Base-by-base conservation (phyloP, 2,329 filamentous ascomycete genomes). In the Claviceps purpurea region DNA sequence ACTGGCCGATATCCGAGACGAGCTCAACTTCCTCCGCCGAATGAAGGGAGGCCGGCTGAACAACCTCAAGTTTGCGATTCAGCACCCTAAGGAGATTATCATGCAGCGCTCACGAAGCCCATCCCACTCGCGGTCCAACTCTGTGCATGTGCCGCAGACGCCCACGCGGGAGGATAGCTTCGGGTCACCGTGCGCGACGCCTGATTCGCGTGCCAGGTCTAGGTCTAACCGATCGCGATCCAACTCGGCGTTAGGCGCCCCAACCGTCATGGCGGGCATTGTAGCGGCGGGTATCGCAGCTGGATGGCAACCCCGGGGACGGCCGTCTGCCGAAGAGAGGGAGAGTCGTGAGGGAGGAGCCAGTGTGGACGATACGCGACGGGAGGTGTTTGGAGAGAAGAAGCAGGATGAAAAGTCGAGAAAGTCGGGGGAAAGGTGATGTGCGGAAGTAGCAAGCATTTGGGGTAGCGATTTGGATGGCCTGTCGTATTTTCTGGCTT, bases 11-110 rank as follows among this genome's bases (percentile, higher is more conserved):
- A 81, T 94, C 59, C 79, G 84, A 42, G 84, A 91, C 61, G 87
- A 93, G 65, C 81, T 94, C 47, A 80, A 82, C 52, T 93, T 89
- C 70, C 75, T 93, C 61, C 86, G 85, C 69, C 82, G 77, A 58
- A 77, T 91, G 69, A 89, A 87, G 69, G 88, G 88, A 58, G 88
- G 87, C 41, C 85, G 87, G 55, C 70, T 94, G 54, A 90, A 89
- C 71, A 84, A 85, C 62, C 73, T 94, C 58, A 88, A 83, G 68
- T 91, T 89, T 65, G 82, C 83, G 54, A 81, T 91, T 56, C 74
- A 82, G 62, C 83, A 91, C 61, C 85, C 87, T 54, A 82, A 81
- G 61, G 83, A 89, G 65, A 79, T 78, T 2, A 77, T 89, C 60
- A 72, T 82, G 58, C 71, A 75, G 47, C 75, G 75, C 59, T 81